These are phyloP conservation scores for Lactifluus pinguis DNA, from an alignment of 768 basidiomycete species.

Conservation along the genomic window DNA sequence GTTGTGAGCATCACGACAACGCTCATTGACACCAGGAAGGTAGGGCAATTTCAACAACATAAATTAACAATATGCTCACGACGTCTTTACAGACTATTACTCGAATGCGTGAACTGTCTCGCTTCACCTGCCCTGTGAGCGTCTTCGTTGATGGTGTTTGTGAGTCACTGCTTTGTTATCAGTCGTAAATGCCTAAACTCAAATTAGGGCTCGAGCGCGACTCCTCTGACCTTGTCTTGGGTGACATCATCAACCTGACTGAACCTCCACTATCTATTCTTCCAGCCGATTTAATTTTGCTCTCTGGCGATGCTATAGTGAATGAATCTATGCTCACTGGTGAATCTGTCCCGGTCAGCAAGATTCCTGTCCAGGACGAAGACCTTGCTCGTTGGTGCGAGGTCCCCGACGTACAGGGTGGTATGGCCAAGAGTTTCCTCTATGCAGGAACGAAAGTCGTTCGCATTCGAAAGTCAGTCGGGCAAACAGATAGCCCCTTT, in stretches of 20 bases:
- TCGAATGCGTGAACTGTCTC: slow-evolving; percentile 94
- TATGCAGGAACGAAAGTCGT: slow-evolving; percentile 90
- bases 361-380: slow-evolving; percentile 74
- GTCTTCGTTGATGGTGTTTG: slow-evolving; percentile 61
- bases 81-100: slow-evolving; percentile 60
- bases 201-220: slow-evolving; percentile 58
- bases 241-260: slow-evolving; percentile 88
- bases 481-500: slow-evolving; percentile 37
- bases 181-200: neutral
- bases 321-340: slow-evolving; percentile 99
- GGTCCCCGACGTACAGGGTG: slow-evolving; percentile 45
- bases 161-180: slow-evolving; percentile 2
- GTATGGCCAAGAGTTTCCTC: slow-evolving; percentile 74
- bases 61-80: neutral
- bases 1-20: slow-evolving; percentile 76
- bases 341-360: slow-evolving; percentile 95
- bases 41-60: slow-evolving; percentile 25
- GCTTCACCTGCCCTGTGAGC: slow-evolving; percentile 70
- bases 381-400: slow-evolving; percentile 65
- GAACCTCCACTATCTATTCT: slow-evolving; percentile 61
- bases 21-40: slow-evolving; percentile 86
- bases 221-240: slow-evolving; percentile 78
- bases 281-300: slow-evolving; percentile 85
- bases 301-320: slow-evolving; percentile 94
- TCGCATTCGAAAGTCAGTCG: slow-evolving; percentile 60